Conservation (phyloP, 192 early-diverging fungal species). For the Phycomyces nitens region DNA sequence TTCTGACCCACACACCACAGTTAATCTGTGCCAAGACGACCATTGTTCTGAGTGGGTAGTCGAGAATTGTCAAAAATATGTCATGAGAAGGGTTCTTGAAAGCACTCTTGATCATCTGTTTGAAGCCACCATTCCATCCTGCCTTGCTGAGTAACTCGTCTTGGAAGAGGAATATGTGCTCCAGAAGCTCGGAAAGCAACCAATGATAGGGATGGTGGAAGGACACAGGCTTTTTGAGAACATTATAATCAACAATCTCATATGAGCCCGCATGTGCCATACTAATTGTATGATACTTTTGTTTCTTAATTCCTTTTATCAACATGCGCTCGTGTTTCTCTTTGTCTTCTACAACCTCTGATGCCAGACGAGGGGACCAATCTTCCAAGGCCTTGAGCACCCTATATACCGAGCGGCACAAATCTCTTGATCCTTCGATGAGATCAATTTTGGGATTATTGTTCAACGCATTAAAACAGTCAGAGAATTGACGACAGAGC, state of each 20-base stretch:
- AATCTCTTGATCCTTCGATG: conserved; percentile 10
- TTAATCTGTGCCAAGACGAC: conserved; percentile 87
- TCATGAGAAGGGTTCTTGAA: conserved; percentile 33
- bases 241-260: conserved; percentile 56
- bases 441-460: background rate
- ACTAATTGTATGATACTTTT: conserved; percentile 39
- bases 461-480: conserved; percentile 42
- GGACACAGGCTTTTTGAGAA: conserved; percentile 60
- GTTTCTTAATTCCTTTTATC: conserved; percentile 15
- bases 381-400: conserved; percentile 11
- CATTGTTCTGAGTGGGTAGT: conserved; percentile 79
- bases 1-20: conserved; percentile 92
- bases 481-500: conserved; percentile 69
- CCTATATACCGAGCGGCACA: conserved; percentile 25
- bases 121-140: conserved; percentile 58
- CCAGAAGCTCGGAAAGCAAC: conserved; percentile 78
- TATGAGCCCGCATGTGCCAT: conserved; percentile 37
- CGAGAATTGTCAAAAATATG: conserved; percentile 62
- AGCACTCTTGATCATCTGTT: conserved; percentile 50
- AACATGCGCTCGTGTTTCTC: background rate
- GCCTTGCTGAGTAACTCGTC: conserved; percentile 49
- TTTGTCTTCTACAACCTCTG: background rate
- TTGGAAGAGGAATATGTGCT: conserved; percentile 61
- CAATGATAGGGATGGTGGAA: conserved; percentile 93
- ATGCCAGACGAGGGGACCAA: conserved; percentile 14